These are phyloP conservation scores for Acrodontium crateriforme DNA, from an alignment of 2,329 filamentous ascomycete species.

Conservation along the genomic window DNA sequence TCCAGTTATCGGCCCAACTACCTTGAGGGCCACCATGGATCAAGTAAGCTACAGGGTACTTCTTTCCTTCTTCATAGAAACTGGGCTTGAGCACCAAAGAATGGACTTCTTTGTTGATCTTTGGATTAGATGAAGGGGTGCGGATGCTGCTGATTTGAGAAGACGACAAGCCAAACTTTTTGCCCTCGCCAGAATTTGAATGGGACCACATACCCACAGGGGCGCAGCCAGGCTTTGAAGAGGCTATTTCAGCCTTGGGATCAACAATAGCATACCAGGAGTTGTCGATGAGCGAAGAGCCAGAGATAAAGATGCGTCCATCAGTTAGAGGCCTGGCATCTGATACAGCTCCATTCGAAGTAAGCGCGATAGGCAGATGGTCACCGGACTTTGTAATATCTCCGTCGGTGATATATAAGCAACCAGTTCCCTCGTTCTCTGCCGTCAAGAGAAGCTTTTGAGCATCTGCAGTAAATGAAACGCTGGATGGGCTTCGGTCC, in stretches of 20 bases:
- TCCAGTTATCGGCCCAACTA: slow-evolving; percentile 16
- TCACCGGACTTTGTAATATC: not conserved
- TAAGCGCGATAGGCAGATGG: not conserved
- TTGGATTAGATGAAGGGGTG: slow-evolving; percentile 46
- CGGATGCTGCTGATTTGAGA: slow-evolving; percentile 55
- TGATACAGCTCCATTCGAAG: not conserved
- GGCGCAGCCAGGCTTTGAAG: slow-evolving; percentile 19
- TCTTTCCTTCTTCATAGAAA: slow-evolving; percentile 14
- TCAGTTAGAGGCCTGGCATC: slow-evolving; percentile 39
- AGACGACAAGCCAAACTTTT: slow-evolving; percentile 50
- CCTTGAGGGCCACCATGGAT: slow-evolving; percentile 20
- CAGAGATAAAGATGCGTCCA: slow-evolving; percentile 47
- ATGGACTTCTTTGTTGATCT: slow-evolving; percentile 41
- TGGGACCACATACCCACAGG: slow-evolving; percentile 16
- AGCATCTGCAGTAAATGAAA: slow-evolving; percentile 41
- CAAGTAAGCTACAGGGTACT: slow-evolving; percentile 19
- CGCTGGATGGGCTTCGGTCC: slow-evolving; percentile 39
- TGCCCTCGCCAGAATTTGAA: slow-evolving; percentile 52
- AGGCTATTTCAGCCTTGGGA: slow-evolving; percentile 39
- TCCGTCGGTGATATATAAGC: slow-evolving; percentile 36
- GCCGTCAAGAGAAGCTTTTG: slow-evolving; percentile 57
- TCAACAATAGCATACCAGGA: slow-evolving; percentile 52
- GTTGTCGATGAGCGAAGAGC: slow-evolving; percentile 58
- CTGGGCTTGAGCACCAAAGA: slow-evolving; percentile 31
- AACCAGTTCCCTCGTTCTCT: slow-evolving; percentile 51